Evolutionary conservation across 306 rosid species (phyloP).

Genomic region (Pterocarpus macrocarpus): DNA sequence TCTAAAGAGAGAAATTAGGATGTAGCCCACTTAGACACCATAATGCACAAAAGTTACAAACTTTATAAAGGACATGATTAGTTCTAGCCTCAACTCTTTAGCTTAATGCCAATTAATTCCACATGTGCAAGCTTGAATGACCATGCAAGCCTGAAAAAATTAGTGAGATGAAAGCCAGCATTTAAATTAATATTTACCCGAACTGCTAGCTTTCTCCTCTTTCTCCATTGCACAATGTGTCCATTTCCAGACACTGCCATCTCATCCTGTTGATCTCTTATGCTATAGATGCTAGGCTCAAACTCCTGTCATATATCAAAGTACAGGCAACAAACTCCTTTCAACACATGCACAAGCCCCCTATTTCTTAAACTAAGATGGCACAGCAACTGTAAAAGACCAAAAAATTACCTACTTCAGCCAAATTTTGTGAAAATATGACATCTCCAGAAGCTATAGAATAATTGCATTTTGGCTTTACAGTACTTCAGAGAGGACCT

Average conservation of each 20-base stretch:
- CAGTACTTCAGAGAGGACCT: conserved; percentile 22
- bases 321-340: background rate
- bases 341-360: background rate
- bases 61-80: conserved; percentile 44
- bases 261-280: conserved; percentile 39
- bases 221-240: background rate
- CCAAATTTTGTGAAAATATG: conserved; percentile 2
- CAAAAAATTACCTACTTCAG: background rate
- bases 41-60: conserved; percentile 4
- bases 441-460: conserved; percentile 19
- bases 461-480: conserved; percentile 35
- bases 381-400: conserved; percentile 30
- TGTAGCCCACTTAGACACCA: conserved; percentile 12
- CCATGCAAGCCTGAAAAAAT: conserved; percentile 66
- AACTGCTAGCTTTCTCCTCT: conserved; percentile 68
- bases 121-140: conserved; percentile 39
- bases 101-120: conserved; percentile 40
- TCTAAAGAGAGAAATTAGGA: background rate
- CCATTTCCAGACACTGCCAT: background rate
- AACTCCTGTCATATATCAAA: conserved; percentile 57
- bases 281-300: conserved; percentile 61
- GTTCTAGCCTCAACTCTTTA: conserved; percentile 9
- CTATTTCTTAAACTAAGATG: background rate
- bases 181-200: conserved; percentile 77
- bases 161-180: conserved; percentile 77